Evolutionary conservation across 2,329 filamentous ascomycete species (phyloP).

Genomic region (Microcyclospora tardicrescens): DNA sequence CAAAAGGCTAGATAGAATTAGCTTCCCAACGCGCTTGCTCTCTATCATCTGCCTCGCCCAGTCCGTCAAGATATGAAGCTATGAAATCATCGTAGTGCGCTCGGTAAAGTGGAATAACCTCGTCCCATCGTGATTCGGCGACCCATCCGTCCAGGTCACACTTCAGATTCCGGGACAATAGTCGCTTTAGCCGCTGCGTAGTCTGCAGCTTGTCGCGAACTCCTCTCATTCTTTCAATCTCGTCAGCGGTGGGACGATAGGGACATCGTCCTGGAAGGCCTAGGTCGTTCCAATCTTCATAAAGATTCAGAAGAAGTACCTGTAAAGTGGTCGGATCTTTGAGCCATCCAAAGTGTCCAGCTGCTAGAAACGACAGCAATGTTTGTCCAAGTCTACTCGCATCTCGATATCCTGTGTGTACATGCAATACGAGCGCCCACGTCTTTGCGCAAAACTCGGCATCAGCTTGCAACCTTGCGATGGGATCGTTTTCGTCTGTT

Average conservation of each 20-base stretch:
- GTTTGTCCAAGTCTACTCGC: neutral
- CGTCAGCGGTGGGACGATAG: neutral
- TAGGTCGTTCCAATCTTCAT: neutral
- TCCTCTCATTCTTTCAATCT: neutral
- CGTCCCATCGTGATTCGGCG: neutral
- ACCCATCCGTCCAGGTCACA: neutral
- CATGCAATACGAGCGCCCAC: neutral
- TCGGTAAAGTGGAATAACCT: neutral
- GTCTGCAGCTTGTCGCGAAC: neutral
- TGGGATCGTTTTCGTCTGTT: neutral
- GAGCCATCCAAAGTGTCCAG: neutral
- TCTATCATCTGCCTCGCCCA: neutral
- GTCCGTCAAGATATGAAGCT: neutral
- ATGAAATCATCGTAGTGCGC: neutral
- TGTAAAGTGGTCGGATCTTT: neutral
- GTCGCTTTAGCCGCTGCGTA: neutral
- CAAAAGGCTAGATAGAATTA: no score
- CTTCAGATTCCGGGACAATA: neutral
- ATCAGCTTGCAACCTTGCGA: conserved; percentile 1
- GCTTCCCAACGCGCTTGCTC: no score
- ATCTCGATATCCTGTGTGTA: neutral
- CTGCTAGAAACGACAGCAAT: neutral
- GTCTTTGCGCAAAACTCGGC: neutral
- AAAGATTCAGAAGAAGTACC: neutral
- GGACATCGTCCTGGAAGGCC: neutral